Base-by-base conservation (phyloP, 192 early-diverging fungal species). In the Backusella liffmaniae region DNA sequence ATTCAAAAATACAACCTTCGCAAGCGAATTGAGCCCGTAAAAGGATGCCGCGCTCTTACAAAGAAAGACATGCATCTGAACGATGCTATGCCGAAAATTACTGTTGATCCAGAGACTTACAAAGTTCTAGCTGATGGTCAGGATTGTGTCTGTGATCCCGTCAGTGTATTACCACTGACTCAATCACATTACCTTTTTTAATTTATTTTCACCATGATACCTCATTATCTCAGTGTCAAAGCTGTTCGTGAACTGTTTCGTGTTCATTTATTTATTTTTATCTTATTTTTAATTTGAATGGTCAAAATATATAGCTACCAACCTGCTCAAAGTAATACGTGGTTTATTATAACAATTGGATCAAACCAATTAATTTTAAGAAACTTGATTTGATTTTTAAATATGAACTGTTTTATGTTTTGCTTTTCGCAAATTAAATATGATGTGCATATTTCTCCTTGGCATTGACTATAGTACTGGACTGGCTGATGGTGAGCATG, bases 41-140 rank as follows among this genome's bases (percentile, higher is more conserved):
- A 87, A 70, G 87, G 88, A 13, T 96, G 94, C 80, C 84, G 97
- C 5, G 74, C 35, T 9, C 90, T 99, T 66, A 87, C 89, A 46
- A 99, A 99, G 77, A 86, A 83, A n/a, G 93, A 95, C 73, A 94
- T 99, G 90, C 96, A 94, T 77, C 87, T 94, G 41, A 99, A 99
- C 77, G 86, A 90, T 66, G 75, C 83, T 0, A 80, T 90, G 71
- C 97, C 97, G 1, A 85, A 88, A 9, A 90, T 99, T 13, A 75
- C 83, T 0, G 94, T 99, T 8, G 95, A 99, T 79, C 95, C 97
- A 0, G 97, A 99, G 76, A 97, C 94, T 1, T 99, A 98, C 82
- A 86, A 86, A 44, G 96, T 98, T 12, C 87, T 76, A 3, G 92
- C 93, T 3, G 92, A 99, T 74, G 97, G 95, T 32, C 76, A 86